Percentiles rank a stretch among this genome's conserved stretches.
Conservation (phyloP, 306 rosid genomes). For the Quercus parvula region DNA sequence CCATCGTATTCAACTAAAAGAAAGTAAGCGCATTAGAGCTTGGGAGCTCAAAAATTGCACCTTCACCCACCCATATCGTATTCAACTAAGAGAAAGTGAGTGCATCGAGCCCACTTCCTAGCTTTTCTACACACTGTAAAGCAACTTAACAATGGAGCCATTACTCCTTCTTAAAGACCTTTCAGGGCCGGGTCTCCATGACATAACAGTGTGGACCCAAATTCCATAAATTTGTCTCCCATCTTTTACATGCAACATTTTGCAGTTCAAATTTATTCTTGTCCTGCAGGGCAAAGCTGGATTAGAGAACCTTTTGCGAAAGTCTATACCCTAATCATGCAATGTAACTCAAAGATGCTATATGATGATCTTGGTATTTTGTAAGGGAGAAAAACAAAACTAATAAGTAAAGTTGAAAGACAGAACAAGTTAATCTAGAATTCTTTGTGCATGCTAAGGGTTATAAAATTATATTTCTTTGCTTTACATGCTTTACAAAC, state of each 20-base stretch:
- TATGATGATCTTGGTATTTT: too few species aligned
- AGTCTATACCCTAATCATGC: background rate
- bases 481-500: too few species aligned
- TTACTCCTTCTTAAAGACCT: background rate
- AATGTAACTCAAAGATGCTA: too few species aligned
- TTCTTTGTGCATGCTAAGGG: too few species aligned
- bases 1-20: background rate
- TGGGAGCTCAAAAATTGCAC: background rate
- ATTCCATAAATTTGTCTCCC: background rate
- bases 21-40: background rate
- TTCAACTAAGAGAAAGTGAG: background rate
- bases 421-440: too few species aligned
- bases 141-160: conserved; percentile 16
- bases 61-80: background rate
- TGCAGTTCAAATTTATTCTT: background rate
- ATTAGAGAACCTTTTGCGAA: background rate
- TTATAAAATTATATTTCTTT: too few species aligned
- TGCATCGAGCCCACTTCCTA: background rate
- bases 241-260: background rate
- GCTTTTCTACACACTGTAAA: background rate
- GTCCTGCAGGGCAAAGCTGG: background rate
- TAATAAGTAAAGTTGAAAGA: too few species aligned
- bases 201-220: background rate
- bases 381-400: too few species aligned
- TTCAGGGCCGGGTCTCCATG: background rate